These are phyloP conservation scores for Amanita pallidorosea DNA, from an alignment of 768 basidiomycete species.

Conservation along the genomic window DNA sequence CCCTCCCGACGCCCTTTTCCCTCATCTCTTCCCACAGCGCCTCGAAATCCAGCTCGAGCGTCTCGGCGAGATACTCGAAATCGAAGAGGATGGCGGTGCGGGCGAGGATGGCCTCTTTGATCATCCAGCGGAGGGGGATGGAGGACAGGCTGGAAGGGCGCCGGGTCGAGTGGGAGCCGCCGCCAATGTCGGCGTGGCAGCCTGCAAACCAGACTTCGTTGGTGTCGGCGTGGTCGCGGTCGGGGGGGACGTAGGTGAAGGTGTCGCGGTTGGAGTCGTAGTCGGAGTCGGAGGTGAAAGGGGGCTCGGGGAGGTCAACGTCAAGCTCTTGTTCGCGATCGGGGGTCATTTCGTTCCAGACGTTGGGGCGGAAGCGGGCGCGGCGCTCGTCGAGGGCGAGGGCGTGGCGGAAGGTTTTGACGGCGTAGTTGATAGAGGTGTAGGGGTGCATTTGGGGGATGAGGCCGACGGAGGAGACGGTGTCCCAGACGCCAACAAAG, in stretches of 20 bases:
- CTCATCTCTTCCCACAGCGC: not conserved
- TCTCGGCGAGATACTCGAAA: constrained; percentile 16
- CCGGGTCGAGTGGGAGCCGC: constrained; percentile 11
- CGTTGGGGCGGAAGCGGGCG: constrained; percentile 37
- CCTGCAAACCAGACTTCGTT: constrained; percentile 28
- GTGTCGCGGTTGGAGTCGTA: not conserved
- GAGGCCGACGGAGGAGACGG: constrained; percentile 41
- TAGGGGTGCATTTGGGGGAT: constrained; percentile 34
- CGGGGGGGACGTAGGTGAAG: not conserved
- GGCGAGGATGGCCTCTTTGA: constrained; percentile 38
- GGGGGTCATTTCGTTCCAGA: constrained; percentile 16
- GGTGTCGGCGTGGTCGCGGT: not conserved
- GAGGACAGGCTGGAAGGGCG: constrained; percentile 21
- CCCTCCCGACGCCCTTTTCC: not conserved
- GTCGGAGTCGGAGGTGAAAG: too few species aligned
- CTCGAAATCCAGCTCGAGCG: constrained; percentile 15
- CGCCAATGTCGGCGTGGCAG: constrained; percentile 19
- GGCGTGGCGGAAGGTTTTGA: constrained; percentile 42
- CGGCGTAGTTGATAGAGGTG: constrained; percentile 31
- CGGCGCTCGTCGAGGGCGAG: constrained; percentile 44
- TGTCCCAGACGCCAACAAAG: constrained; percentile 50
- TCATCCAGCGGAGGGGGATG: constrained; percentile 41
- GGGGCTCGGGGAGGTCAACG: constrained; percentile 1
- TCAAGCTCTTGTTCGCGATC: constrained; percentile 19
- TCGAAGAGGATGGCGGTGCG: constrained; percentile 36